Conservation (phyloP, 768 basidiomycete species). For the Hypholoma fasciculare region DNA sequence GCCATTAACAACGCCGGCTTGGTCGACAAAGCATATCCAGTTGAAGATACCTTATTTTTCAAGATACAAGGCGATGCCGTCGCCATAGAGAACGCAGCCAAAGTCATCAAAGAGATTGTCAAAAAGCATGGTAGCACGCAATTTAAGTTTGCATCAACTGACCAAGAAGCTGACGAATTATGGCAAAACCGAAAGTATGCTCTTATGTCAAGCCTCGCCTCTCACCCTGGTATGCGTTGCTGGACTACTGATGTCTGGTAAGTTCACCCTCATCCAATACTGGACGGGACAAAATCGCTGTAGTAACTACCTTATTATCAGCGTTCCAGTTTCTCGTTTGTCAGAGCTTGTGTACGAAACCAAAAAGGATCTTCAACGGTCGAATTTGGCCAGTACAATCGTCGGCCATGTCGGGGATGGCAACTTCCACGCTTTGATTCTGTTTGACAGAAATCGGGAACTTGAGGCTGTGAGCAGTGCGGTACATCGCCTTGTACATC, state of each 20-base stretch:
- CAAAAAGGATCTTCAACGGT: slow-evolving; percentile 67
- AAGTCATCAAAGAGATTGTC: slow-evolving; percentile 59
- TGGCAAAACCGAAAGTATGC: slow-evolving; percentile 91
- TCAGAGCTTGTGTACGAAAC: slow-evolving; percentile 76
- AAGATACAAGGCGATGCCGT: slow-evolving; percentile 81
- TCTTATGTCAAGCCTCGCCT: slow-evolving; percentile 66
- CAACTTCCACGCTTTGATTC: slow-evolving; percentile 53
- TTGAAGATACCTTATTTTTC: slow-evolving; percentile 84
- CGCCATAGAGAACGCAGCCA: slow-evolving; percentile 57
- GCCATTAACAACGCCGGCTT: slow-evolving; percentile 73
- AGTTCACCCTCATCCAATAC: slow-evolving; percentile 11
- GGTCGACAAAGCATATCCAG: slow-evolving; percentile 60
- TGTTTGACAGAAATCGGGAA: slow-evolving; percentile 63
- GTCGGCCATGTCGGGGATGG: slow-evolving; percentile 85
- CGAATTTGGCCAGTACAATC: slow-evolving; percentile 63
- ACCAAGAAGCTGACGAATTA: slow-evolving; percentile 72
- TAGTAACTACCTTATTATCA: slow-evolving; percentile 17
- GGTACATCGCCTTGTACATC: slow-evolving; percentile 69
- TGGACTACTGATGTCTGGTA: slow-evolving; percentile 95
- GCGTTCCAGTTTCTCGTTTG: slow-evolving; percentile 69
- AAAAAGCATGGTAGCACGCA: slow-evolving; percentile 64
- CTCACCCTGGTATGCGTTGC: slow-evolving; percentile 60
- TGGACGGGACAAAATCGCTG: not conserved
- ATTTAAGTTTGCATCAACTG: slow-evolving; percentile 73
- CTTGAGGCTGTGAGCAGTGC: slow-evolving; percentile 52